These are phyloP conservation scores for Fraxinus velutina DNA, from an alignment of 305 asterid species.

Conservation along the genomic window DNA sequence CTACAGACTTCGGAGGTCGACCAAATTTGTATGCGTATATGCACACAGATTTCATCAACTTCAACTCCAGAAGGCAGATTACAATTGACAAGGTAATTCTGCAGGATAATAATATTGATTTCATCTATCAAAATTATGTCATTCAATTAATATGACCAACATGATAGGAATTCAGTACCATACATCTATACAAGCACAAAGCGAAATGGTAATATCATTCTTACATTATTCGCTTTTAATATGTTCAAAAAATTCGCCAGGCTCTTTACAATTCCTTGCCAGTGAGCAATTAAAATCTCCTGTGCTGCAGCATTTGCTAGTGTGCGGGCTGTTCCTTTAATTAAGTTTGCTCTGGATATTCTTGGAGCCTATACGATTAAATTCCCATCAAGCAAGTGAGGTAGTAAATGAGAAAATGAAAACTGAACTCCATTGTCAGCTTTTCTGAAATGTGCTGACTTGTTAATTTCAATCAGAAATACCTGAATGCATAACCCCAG, in stretches of 20 bases:
- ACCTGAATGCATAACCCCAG: conserved; percentile 97
- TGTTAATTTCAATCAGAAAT: conserved; percentile 3
- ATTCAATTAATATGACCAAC: not conserved
- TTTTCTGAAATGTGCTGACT: conserved; percentile 11
- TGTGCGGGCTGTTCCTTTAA: conserved; percentile 73
- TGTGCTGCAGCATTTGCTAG: conserved; percentile 91
- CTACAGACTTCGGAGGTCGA: not conserved
- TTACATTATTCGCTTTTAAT: conserved; percentile 74
- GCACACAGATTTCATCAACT: not conserved
- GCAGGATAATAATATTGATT: not conserved
- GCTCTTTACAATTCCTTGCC: conserved; percentile 93
- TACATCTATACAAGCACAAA: not conserved
- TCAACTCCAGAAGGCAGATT: not conserved
- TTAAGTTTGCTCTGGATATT: conserved; percentile 76
- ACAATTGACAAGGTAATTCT: not conserved
- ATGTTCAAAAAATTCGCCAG: conserved; percentile 62
- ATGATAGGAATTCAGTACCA: not conserved
- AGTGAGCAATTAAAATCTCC: conserved; percentile 84
- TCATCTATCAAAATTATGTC: not conserved
- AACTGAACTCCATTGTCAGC: conserved; percentile 14
- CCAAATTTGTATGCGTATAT: not conserved
- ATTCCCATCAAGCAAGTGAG: conserved; percentile 4
- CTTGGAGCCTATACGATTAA: conserved; percentile 76
- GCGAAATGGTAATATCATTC: conserved; percentile 21
- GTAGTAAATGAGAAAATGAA: conserved; percentile 6